Base-by-base conservation (phyloP, 2,329 filamentous ascomycete species). In the Penicillium aurantiogriseum region DNA sequence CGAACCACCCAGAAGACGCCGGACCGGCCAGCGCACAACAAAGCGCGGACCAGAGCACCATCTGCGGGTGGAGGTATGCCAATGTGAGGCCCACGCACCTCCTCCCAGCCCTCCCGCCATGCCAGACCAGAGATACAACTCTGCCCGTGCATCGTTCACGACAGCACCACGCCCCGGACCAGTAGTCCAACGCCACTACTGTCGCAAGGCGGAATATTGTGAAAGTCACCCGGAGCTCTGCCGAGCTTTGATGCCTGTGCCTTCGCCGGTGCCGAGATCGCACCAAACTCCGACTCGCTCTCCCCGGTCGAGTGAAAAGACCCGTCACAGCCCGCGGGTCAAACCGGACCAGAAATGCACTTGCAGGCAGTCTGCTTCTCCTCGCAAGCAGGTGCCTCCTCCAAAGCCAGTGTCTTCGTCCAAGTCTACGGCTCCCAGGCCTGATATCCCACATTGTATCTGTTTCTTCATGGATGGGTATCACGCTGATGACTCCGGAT, bases 121-220 rank as follows among this genome's bases (percentile, higher is more conserved):
- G 17, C 2, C 40, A 27, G 7, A 17, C 11, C 31, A 38, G 5
- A 45, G 40, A 42, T 42, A 25, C 38, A 35, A n/a, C 27, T 39
- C 46, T 19, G 13, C 45, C 4, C 45, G 45, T 43, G n/a, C 29
- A 13, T 42, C 38, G 1, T 27, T 31, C 21, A 21, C n/a, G 9
- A 21, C 39, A 36, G 10, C 31, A 21, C 53, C 47, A 17, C 27
- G 23, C n/a, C 10, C 23, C 25, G 5, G 19, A 1, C 29, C 40
- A 1, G 7, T 36, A 13, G 11, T 50, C n/a, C 13, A 19, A 11
- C 17, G 17, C 36, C 36, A 54, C 15, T 43, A 50, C 21, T 54
- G 45, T 13, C 36, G 21, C 36, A 51, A 51, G n/a, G 53, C 53
- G 11, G 23, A n/a, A 13, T 56, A 45, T 15, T 56, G 47, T 19